These are phyloP conservation scores for Curvularia sp. DNA, from an alignment of 2,329 filamentous ascomycete species.

Conservation along the genomic window DNA sequence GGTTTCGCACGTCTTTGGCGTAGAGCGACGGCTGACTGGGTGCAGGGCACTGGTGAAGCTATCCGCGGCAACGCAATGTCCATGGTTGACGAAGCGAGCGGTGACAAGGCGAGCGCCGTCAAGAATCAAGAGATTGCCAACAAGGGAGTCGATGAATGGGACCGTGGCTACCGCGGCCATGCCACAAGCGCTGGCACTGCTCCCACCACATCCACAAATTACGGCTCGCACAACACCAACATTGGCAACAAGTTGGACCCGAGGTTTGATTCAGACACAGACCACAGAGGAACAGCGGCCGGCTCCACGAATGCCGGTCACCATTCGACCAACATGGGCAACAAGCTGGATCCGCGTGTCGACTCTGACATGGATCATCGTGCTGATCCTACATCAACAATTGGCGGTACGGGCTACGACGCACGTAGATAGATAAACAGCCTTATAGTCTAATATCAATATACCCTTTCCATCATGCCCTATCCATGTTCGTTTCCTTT, in stretches of 20 bases:
- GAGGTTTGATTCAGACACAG: slow-evolving; percentile 39
- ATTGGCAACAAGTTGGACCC: slow-evolving; percentile 45
- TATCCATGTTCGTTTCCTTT: background rate
- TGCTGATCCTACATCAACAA: slow-evolving; percentile 23
- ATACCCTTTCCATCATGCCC: slow-evolving; percentile 19
- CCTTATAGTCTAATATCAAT: slow-evolving; percentile 21
- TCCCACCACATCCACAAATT: slow-evolving; percentile 39
- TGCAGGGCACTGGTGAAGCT: slow-evolving; percentile 49
- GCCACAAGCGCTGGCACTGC: slow-evolving; percentile 41
- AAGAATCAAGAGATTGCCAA: slow-evolving; percentile 45
- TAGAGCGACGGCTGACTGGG: slow-evolving; percentile 17
- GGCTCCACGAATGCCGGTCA: slow-evolving; percentile 39
- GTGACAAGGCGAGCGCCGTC: slow-evolving; percentile 38
- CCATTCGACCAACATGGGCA: slow-evolving; percentile 40
- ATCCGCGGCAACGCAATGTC: slow-evolving; percentile 51
- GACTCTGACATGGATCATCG: slow-evolving; percentile 34
- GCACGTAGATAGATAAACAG: slow-evolving; percentile 26
- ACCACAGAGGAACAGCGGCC: slow-evolving; percentile 28
- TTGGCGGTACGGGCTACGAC: slow-evolving; percentile 23
- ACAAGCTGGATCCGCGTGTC: slow-evolving; percentile 47
- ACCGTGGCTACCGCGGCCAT: slow-evolving; percentile 44
- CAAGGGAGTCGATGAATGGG: slow-evolving; percentile 46
- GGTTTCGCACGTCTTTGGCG: slow-evolving; percentile 9
- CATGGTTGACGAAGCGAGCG: slow-evolving; percentile 43
- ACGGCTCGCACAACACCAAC: slow-evolving; percentile 44